Base-by-base conservation (phyloP, 2,329 filamentous ascomycete genomes). In the Trichoderma sp. region DNA sequence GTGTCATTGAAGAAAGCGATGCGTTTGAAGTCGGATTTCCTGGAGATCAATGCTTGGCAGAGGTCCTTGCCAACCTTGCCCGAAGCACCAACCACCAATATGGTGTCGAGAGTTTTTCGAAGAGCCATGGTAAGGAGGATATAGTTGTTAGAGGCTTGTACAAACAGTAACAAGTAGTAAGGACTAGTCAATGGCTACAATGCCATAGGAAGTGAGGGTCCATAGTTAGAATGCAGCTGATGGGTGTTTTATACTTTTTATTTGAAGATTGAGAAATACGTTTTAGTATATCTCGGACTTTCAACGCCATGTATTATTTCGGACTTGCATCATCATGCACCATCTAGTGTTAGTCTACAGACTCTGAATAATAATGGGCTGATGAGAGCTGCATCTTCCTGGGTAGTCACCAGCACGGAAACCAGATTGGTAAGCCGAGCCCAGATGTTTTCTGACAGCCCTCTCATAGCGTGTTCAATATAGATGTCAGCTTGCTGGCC, bases 1-100 rank as follows among this genome's bases (percentile, higher is more conserved):
- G 47, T 37, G 27, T 65, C 62, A 24, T 65, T 47, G 49, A 65
- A 65, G 35, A 65, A 65, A 5, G 62, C 62, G 37, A 65, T 56
- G 8, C 62, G 62, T 31, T 65, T 56, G 35, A 65, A 65, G 8
- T 65, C 62, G 5, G 62, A 40, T 6, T 65, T 65, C 24, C 49
- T 33, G 2, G 49, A 37, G 4, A 65, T 65, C 7, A 65, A 27
- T 8, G 35, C 37, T 14, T 56, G 33, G 27, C 62, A 65, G 24
- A 65, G 49, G 37, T 5, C 14, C 3, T 65, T 65, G 10, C 62
- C 49, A 19, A 65, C 40, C 19, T 29, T 5, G 11, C 62, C 62
- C 4, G 62, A 40, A 56, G 62, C 49, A 13, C 62, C 62, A 43
- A 65, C 16, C 0, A 65, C 62, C 14, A 65, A 52, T 31, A 56